Evolutionary conservation across 768 basidiomycete species (phyloP).

Genomic region (Trametes meyenii): DNA sequence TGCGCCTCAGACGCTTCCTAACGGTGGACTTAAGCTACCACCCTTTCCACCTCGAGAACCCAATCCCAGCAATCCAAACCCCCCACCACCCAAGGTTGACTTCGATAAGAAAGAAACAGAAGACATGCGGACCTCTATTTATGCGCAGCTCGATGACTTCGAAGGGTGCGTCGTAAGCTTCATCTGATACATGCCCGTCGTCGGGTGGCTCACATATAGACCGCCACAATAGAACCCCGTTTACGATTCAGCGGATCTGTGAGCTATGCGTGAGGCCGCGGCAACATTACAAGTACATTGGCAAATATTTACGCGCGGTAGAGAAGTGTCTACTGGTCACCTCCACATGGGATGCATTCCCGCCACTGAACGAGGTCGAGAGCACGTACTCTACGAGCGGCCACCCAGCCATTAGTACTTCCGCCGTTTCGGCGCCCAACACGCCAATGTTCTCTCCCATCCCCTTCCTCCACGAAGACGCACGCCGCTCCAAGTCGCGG

Average conservation of each 20-base stretch:
- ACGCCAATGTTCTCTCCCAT: constrained; percentile 90
- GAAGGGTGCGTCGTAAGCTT: constrained; percentile 55
- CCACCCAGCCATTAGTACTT: constrained; percentile 46
- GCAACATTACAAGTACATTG: constrained; percentile 72
- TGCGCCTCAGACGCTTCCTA: constrained; percentile 40
- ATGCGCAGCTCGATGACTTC: constrained; percentile 70
- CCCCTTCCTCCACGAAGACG: constrained; percentile 83
- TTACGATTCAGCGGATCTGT: constrained; percentile 88
- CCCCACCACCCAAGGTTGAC: constrained; percentile 55
- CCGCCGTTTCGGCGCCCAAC: constrained; percentile 59
- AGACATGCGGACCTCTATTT: constrained; percentile 57
- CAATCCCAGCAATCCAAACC: constrained; percentile 49
- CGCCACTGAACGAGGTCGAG: constrained; percentile 50
- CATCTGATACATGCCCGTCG: too few relatives aligned
- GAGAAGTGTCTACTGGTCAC: constrained; percentile 85
- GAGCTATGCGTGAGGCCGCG: constrained; percentile 75
- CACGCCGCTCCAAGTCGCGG: constrained; percentile 75
- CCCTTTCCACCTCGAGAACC: constrained; percentile 69
- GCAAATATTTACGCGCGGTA: constrained; percentile 88
- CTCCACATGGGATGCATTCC: constrained; percentile 75
- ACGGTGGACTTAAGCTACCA: constrained; percentile 68
- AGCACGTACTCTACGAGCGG: constrained; percentile 30
- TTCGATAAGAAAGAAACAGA: constrained; percentile 66
- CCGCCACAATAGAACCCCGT: constrained; percentile 52
- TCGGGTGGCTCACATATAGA: neutral